These are phyloP conservation scores for Geranomyces variabilis DNA, from an alignment of 192 early-diverging fungal species.

Conservation along the genomic window DNA sequence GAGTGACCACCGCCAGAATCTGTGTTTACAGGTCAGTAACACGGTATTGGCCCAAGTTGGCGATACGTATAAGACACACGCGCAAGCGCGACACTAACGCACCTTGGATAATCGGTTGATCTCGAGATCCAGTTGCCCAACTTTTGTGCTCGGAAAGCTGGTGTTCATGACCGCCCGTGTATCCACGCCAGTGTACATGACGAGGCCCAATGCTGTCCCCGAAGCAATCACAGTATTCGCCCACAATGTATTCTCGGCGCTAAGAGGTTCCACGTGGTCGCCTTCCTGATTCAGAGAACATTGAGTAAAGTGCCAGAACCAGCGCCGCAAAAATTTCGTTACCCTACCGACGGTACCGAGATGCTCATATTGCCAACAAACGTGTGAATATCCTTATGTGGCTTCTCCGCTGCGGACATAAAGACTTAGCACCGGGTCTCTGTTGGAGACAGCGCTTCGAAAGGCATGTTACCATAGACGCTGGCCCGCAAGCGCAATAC, in stretches of 20 bases:
- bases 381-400: constrained; percentile 92
- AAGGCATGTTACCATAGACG: constrained; percentile 68
- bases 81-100: too few relatives aligned
- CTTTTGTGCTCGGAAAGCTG: constrained; percentile 85
- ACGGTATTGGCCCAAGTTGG: background rate
- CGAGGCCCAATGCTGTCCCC: constrained; percentile 80
- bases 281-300: constrained; percentile 8
- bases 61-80: background rate
- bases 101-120: constrained; percentile 92
- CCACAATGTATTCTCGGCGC: constrained; percentile 92
- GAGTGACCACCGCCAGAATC: constrained; percentile 86
- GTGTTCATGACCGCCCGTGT: constrained; percentile 98
- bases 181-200: constrained; percentile 90
- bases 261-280: constrained; percentile 64
- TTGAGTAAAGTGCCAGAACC: background rate
- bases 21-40: too few relatives aligned
- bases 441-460: background rate
- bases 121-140: constrained; percentile 86
- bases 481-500: constrained; percentile 68
- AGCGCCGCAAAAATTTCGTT: background rate
- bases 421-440: background rate
- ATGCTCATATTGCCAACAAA: constrained; percentile 77
- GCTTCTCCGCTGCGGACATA: constrained; percentile 69
- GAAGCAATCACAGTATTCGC: constrained; percentile 94
- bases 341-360: constrained; percentile 21